Evolutionary conservation across 345 rosid species (phyloP).

Genomic region (Salix suchowensis): DNA sequence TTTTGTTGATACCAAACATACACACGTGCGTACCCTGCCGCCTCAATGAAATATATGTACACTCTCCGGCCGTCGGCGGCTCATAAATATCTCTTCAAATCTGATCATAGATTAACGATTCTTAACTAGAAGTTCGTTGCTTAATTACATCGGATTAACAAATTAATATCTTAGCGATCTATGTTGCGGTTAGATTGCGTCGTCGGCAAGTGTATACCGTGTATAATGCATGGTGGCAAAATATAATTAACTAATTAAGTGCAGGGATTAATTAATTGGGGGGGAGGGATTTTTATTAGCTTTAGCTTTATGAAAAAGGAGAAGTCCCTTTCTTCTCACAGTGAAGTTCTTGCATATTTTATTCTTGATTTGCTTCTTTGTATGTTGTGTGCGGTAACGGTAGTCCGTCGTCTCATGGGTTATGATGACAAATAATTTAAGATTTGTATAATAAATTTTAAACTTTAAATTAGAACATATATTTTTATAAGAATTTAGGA

Average conservation of each 20-base stretch:
- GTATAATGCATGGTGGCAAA: not conserved
- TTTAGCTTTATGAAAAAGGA: slow-evolving; percentile 10
- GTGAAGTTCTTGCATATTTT: not conserved
- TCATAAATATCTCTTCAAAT: slow-evolving; percentile 4
- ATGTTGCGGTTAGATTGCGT: not conserved
- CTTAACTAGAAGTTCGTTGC: not conserved
- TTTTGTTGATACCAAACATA: not conserved
- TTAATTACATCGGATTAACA: not conserved
- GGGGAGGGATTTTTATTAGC: slow-evolving; percentile 4
- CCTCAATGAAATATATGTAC: not conserved
- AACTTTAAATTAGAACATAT: too few relatives aligned
- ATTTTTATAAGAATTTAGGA: too few relatives aligned
- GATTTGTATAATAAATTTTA: too few relatives aligned
- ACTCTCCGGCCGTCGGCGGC: not conserved
- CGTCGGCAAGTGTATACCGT: too few relatives aligned
- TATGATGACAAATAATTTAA: too few relatives aligned
- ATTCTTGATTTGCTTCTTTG: not conserved
- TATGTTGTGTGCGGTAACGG: slow-evolving; percentile 8
- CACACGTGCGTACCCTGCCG: not conserved
- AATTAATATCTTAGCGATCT: not conserved
- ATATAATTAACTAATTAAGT: not conserved
- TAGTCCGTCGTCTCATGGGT: slow-evolving; percentile 6
- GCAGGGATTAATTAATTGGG: slow-evolving; percentile 6
- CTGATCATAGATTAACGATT: not conserved
- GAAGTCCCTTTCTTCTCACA: slow-evolving; percentile 28